Percentiles rank a stretch among this genome's conserved stretches.
Conservation (phyloP, 2,329 filamentous ascomycete genomes). For the Pezicula carpinea region DNA sequence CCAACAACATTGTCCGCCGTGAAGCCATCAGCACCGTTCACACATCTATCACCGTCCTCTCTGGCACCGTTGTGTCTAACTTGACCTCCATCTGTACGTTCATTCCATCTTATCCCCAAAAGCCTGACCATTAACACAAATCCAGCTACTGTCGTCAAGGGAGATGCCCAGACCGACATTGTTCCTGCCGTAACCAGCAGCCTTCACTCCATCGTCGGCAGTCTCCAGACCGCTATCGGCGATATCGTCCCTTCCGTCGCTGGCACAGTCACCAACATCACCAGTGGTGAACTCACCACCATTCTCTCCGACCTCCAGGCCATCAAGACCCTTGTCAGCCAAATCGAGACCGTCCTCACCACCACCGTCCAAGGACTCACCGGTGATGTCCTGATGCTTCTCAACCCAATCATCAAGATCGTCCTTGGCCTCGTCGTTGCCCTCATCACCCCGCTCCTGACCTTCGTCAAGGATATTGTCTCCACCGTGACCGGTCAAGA, state of each 20-base stretch:
- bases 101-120: background rate
- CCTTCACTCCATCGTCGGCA: slow-evolving; percentile 1
- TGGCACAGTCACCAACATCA: background rate
- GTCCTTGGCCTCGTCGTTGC: slow-evolving; percentile 6
- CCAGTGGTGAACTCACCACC: slow-evolving; percentile 2
- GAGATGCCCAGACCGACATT: slow-evolving; percentile 2
- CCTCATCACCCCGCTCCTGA: slow-evolving; percentile 6
- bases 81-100: slow-evolving; percentile 10
- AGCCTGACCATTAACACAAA: background rate
- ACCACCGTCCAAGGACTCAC: background rate
- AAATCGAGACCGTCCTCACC: slow-evolving; percentile 36
- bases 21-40: background rate
- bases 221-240: background rate
- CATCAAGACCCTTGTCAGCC: slow-evolving; percentile 49
- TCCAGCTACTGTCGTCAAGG: background rate
- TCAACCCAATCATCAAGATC: slow-evolving; percentile 4
- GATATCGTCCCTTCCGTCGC: slow-evolving; percentile 3
- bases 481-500: slow-evolving; percentile 2
- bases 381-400: background rate
- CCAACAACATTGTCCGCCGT: background rate
- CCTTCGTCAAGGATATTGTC: slow-evolving; percentile 2
- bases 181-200: slow-evolving; percentile 4
- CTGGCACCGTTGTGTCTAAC: slow-evolving; percentile 1
- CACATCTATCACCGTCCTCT: slow-evolving; percentile 1
- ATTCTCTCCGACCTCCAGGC: slow-evolving; percentile 20